Evolutionary conservation across 805 yeast genomes (phyloP), one percentile per base, ranked within the genome.

Genomic region (Tetrapisispora namnaoensis): DNA sequence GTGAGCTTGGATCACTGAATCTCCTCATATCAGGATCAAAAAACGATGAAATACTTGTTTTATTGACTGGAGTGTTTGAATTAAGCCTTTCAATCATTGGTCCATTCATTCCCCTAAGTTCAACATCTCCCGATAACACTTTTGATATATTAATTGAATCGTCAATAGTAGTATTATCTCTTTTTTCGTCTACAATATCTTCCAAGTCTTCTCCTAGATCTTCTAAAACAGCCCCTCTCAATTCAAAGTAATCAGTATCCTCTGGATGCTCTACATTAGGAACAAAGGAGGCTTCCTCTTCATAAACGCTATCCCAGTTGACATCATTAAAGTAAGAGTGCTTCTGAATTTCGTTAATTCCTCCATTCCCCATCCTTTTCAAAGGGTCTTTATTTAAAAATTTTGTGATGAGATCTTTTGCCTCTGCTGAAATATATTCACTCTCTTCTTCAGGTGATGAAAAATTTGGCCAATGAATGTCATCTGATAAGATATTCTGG

Each of bases 161-260:
- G 24, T 38, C 41, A 10, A 38, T 20, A 9, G 43, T 48, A 17
- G 42, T 22, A 10, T 41, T 30, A 14, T 47, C 48, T 28, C 46
- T 49, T 9, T n/a, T 28, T 18, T 17, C 28, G 20, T 53, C 53
- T 10, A 40, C 47, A 13, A 27, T 17, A 2, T 45, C 49, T n/a
- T 47, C 45, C 17, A 46, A 18, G 48, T 55, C 61, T 36, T 53
- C 61, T 18, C 60, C 63, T 32, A 65, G 58, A 44, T 61, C 62
- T 43, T 77, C 72, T 59, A 86, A 67, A 11, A 75, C 80, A 0
- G 96, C 98, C 4, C 99, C 99, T 58, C 99, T 77, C 4, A 75
- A 56, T 58, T 93, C 99, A 66, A 91, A 93, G 61, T 93, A 91
- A 47, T 88, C 95, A 0, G 97, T 90, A 44, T 82, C 81, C 58